Conservation (phyloP, 257 asterid species). For the Rhazya stricta region DNA sequence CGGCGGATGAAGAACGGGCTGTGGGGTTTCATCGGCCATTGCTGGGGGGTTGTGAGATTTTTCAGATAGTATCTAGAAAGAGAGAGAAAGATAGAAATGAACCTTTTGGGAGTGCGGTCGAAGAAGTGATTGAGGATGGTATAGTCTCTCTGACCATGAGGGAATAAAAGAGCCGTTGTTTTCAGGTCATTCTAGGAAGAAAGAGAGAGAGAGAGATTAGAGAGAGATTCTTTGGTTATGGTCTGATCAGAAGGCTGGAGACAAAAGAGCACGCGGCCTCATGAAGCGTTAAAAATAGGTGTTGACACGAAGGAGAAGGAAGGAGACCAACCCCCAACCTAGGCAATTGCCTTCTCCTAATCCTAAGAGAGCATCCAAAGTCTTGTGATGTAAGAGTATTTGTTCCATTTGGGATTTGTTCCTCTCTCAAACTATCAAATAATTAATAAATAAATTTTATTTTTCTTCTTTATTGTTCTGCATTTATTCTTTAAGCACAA, state of each 20-base stretch:
- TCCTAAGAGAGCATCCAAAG: not conserved
- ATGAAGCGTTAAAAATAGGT: slow-evolving; percentile 18
- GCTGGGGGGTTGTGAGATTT: not conserved
- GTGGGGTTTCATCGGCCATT: slow-evolving; percentile 55
- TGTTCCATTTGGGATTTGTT: too few relatives aligned
- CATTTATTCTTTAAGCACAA: too few relatives aligned
- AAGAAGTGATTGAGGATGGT: slow-evolving; percentile 14
- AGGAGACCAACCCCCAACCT: too few relatives aligned
- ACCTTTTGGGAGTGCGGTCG: not conserved
- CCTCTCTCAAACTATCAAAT: too few relatives aligned
- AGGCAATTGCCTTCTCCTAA: not conserved
- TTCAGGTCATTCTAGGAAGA: slow-evolving; percentile 22
- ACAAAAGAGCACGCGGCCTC: slow-evolving; percentile 1
- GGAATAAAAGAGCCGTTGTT: not conserved
- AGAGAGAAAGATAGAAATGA: not conserved
- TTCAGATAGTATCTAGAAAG: not conserved
- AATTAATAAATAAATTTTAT: too few relatives aligned
- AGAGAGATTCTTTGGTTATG: not conserved
- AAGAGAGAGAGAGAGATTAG: not conserved
- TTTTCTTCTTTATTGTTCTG: too few relatives aligned
- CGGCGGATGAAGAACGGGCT: slow-evolving; percentile 27
- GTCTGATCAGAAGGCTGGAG: not conserved
- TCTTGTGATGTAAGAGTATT: too few relatives aligned
- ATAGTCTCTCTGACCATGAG: not conserved
- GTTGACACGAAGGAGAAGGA: slow-evolving; percentile 17